Evolutionary conservation across 2,329 filamentous ascomycete genomes (phyloP).

Genomic region (Aspergillus hortae): DNA sequence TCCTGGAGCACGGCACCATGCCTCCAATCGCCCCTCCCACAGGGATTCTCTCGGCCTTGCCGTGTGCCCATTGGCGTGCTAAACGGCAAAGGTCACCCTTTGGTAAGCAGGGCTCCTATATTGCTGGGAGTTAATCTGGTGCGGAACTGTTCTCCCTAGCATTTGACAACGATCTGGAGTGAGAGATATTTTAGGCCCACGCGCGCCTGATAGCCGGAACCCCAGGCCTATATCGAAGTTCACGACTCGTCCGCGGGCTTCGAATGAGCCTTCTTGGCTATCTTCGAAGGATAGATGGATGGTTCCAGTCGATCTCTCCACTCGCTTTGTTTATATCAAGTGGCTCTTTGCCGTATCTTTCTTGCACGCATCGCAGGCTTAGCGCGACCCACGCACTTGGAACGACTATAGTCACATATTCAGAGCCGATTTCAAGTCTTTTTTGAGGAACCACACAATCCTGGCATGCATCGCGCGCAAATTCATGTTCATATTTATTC

Average conservation of each 20-base stretch:
- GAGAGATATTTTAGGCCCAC: slow-evolving; percentile 4
- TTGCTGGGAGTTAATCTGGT: slow-evolving; percentile 7
- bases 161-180: neutral
- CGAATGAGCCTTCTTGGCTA: neutral
- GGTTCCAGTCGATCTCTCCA: slow-evolving; percentile 12
- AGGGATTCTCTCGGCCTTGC: slow-evolving; percentile 17
- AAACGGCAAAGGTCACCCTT: slow-evolving; percentile 11
- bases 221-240: slow-evolving; percentile 5
- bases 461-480: slow-evolving; percentile 14
- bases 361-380: slow-evolving; percentile 12
- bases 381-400: slow-evolving; percentile 21
- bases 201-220: slow-evolving; percentile 11
- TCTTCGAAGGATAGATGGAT: slow-evolving; percentile 6
- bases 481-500: slow-evolving; percentile 8
- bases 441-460: slow-evolving; percentile 6
- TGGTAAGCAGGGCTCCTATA: slow-evolving; percentile 6
- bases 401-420: slow-evolving; percentile 18
- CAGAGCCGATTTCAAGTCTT: slow-evolving; percentile 9
- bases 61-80: slow-evolving; percentile 21
- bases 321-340: slow-evolving; percentile 9
- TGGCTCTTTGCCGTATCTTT: slow-evolving; percentile 5
- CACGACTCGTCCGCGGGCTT: slow-evolving; percentile 4
- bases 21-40: slow-evolving; percentile 21
- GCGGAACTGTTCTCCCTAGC: neutral
- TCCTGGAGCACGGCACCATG: slow-evolving; percentile 19